A percentile compares a stretch with the other conserved stretches of the same genome.
Evolutionary conservation across 2,329 filamentous ascomycete species (phyloP).

Genomic region (Dichotomopilus funicola): DNA sequence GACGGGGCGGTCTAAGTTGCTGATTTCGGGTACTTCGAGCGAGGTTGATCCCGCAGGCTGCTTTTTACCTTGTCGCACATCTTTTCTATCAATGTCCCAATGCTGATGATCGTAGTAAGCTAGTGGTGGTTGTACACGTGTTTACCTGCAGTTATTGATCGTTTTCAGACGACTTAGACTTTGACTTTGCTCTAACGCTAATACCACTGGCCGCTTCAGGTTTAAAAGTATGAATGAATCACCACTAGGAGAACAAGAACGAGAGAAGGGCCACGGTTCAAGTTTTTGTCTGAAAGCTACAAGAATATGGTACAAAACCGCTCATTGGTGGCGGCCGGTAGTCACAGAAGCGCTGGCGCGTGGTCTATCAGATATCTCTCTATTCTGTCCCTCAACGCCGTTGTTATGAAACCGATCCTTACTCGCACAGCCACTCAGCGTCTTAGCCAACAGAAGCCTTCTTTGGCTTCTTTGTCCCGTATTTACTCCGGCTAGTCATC

Average conservation of each 20-base stretch:
- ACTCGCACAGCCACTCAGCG: neutral
- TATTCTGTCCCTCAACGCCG: neutral
- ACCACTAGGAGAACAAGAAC: no score
- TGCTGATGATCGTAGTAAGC: neutral
- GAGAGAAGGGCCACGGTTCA: neutral
- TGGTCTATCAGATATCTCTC: neutral
- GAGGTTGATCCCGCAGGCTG: neutral
- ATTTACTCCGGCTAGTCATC: slow-evolving; percentile 84
- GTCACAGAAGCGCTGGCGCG: neutral
- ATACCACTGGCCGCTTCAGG: no score
- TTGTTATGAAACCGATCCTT: neutral
- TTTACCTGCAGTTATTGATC: no score
- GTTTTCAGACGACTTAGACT: no score
- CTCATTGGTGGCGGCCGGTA: neutral
- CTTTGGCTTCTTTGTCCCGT: slow-evolving; percentile 98
- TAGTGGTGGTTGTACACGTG: neutral
- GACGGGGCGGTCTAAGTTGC: neutral
- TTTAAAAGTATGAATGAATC: no score
- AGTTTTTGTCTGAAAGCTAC: slow-evolving; percentile 2
- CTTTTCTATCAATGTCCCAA: neutral
- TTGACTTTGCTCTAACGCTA: no score
- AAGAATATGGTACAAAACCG: slow-evolving; percentile 10
- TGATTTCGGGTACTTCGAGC: neutral
- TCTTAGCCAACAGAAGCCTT: slow-evolving; percentile 51
- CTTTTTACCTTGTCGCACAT: slow-evolving; percentile 6